Base-by-base conservation (phyloP, 2,329 filamentous ascomycete species). In the Myriosclerotinia duriaeana region DNA sequence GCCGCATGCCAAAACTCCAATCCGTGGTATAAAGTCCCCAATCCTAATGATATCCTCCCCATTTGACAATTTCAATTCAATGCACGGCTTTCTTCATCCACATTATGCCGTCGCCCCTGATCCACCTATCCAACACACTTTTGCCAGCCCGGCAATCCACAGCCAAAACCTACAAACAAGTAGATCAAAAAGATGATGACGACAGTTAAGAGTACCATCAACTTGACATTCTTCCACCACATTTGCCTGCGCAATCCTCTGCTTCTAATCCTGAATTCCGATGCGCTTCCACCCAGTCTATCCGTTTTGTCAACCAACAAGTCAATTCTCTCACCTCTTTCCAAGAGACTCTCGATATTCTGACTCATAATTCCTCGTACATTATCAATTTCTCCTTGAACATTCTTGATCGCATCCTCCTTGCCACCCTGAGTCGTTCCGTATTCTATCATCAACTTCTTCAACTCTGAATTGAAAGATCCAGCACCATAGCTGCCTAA, bases 141-240 rank as follows among this genome's bases (percentile, higher is more conserved):
- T 14, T 72, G 74, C 76, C 76, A 77, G 20, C 81, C 85, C 64
- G 89, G 89, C 69, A 92, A 75, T 8, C 89, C 89, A 76, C 89
- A 92, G 6, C 87, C 89, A 78, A 91, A 88, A 0, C 89, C 89
- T 30, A 91, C 83, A 71, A 91, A 87, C 15, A 92, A 74, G 76
- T 91, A 92, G 5, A 91, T 74, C 78, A 91, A 79, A 74, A 91
- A 91, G 11, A 91, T 77, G 30, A 95, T 79, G 1, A 93, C 92
- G 54, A 97, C 75, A 5, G 79, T 82, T 69, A 93, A 76, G 72
- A 99, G 78, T 8, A 86, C 89, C 93, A 98, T 97, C 72, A 99
- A 80, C 81, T 96, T 96, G 55, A 96, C 85, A 78, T 99, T 98
- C 88, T 98, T 98, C 94, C 65, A 98, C 95, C 95, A 99, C 95